Base-by-base conservation (phyloP, 1,139 yeast genomes). In the Candida sp. region DNA sequence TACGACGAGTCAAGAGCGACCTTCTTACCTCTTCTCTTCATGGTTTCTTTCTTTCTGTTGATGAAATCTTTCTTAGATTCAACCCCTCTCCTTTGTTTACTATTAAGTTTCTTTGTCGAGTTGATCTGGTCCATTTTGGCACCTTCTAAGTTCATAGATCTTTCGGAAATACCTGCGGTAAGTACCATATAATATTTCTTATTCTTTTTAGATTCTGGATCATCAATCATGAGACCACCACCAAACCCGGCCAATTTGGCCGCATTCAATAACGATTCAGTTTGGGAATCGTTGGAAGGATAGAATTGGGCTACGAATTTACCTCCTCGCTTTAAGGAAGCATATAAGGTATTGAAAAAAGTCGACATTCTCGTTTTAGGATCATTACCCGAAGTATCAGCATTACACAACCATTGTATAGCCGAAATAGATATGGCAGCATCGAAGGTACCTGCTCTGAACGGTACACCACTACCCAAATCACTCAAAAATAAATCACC, bases 391-490 rank as follows among this genome's bases (percentile, higher is more conserved):
- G 89, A 66, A 4, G 89, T 77, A 62, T 93, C 99, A 3, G 99
- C 99, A 61, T 93, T 93, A 71, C 98, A 89, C 38, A 93, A 78
- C 99, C 99, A 93, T 64, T 93, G 99, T 45, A 93, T 89, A 4
- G 95, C 99, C 39, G 96, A 87, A 52, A 93, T 89, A 21, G 96
- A 86, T 37, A 93, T 87, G 3, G 97, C 99, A 1, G 98, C 98
- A 66, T 95, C 99, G 61, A 93, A 93, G 0, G 96, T 79, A 43
- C 99, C 99, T 1, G 99, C 90, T 57, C 99, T 75, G 58, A 93
- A 93, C 5, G 99, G 99, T 4, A 95, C 77, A 22, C 99, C 99
- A 47, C 77, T 76, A 35, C 99, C 99, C 75, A 93, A 87, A 69
- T 93, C 99, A 35, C 89, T 84, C 46, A 91, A 70, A 60, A 95